Conservation (phyloP, 768 basidiomycete genomes). For the Pleurotus salmoneostramineus region DNA sequence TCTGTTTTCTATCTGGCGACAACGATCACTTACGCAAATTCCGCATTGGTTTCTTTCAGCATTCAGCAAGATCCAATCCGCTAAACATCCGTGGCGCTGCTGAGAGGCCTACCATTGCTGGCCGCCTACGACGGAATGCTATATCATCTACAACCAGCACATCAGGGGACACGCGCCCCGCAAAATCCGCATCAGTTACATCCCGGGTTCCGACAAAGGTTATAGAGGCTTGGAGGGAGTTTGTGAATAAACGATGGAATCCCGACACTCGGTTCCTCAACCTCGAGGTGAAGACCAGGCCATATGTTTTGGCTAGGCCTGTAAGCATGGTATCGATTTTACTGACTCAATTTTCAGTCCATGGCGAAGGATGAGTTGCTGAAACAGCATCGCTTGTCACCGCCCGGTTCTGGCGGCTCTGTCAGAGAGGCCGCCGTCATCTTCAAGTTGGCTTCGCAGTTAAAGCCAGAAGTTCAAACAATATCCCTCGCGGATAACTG, state of each 20-base stretch:
- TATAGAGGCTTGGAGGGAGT: slow-evolving; percentile 71
- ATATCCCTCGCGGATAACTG: slow-evolving; percentile 82
- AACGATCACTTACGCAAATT: slow-evolving; percentile 26
- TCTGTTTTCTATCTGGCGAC: slow-evolving; percentile 20
- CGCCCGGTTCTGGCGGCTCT: slow-evolving; percentile 68
- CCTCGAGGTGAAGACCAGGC: slow-evolving; percentile 61
- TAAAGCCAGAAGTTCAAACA: slow-evolving; percentile 75
- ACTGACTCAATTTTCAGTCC: slow-evolving; percentile 39
- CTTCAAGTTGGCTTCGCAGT: slow-evolving; percentile 80
- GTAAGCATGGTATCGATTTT: background rate
- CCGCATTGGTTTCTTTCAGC: slow-evolving; percentile 14
- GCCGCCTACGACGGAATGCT: slow-evolving; percentile 60
- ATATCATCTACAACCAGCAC: slow-evolving; percentile 23
- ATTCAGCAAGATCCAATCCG: slow-evolving; percentile 43
- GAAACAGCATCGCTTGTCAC: slow-evolving; percentile 62
- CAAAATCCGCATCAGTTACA: slow-evolving; percentile 14
- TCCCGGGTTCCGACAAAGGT: slow-evolving; percentile 25
- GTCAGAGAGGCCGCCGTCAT: slow-evolving; percentile 74
- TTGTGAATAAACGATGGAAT: slow-evolving; percentile 74
- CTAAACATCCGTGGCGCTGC: slow-evolving; percentile 67
- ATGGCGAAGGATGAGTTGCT: slow-evolving; percentile 78
- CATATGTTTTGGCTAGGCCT: background rate
- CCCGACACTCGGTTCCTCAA: slow-evolving; percentile 68
- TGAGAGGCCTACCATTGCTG: slow-evolving; percentile 36
- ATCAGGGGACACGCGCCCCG: slow-evolving; percentile 11